phyloP scores from a whole-genome alignment of 768 basidiomycete genomes.

The Fomitopsis pulvina region DNA sequence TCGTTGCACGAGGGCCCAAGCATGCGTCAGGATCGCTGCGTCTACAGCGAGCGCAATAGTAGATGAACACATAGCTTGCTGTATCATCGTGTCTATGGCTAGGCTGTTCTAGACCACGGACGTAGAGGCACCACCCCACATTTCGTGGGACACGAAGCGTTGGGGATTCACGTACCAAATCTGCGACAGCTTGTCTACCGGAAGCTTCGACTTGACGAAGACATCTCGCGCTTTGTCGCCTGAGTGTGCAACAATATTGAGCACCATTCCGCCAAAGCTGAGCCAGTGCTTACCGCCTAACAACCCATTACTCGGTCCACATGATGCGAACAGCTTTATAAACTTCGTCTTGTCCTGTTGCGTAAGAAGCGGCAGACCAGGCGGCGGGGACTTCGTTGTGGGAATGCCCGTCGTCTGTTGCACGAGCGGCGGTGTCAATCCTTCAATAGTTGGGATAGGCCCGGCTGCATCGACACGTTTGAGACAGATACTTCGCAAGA shows the following conservation, averaged over 20 bases:
- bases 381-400: slow-evolving; percentile 55
- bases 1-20: too few relatives aligned
- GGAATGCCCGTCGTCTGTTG: slow-evolving; percentile 45
- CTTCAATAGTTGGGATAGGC: slow-evolving; percentile 75
- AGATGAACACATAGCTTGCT: too few relatives aligned
- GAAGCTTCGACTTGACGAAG: slow-evolving; percentile 86
- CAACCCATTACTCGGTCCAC: slow-evolving; percentile 69
- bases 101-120: too few relatives aligned
- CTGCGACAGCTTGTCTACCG: slow-evolving; percentile 80
- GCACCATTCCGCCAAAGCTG: neutral
- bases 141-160: neutral
- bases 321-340: slow-evolving; percentile 64
- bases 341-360: slow-evolving; percentile 84
- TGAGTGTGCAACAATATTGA: slow-evolving; percentile 23
- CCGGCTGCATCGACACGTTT: slow-evolving; percentile 50
- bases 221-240: slow-evolving; percentile 87
- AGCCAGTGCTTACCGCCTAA: slow-evolving; percentile 51
- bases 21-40: too few relatives aligned
- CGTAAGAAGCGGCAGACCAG: slow-evolving; percentile 57
- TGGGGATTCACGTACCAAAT: slow-evolving; percentile 64
- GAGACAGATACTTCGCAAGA: slow-evolving; percentile 9
- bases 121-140: too few relatives aligned
- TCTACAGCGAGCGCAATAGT: too few relatives aligned
- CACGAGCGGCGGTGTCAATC: slow-evolving; percentile 44
- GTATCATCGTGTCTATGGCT: neutral